Evolutionary conservation across 345 rosid genomes (phyloP).

Genomic region (Eucalyptus regnans): DNA sequence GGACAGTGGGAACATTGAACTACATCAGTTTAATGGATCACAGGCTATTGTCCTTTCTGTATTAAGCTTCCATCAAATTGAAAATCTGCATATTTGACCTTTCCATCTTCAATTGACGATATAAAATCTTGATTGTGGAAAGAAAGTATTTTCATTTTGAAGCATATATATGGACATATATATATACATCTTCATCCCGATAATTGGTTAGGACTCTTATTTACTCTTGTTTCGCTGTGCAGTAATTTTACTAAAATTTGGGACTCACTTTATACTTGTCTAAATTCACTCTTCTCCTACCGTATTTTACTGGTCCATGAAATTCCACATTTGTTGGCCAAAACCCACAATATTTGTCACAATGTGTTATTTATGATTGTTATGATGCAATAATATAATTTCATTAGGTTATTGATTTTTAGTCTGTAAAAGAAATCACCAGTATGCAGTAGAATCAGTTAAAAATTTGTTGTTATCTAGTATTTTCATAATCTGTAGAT

Average conservation of each 20-base stretch:
- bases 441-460: background rate
- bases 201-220: background rate
- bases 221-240: background rate
- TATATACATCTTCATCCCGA: background rate
- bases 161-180: background rate
- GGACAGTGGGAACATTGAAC: background rate
- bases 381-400: background rate
- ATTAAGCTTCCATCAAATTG: background rate
- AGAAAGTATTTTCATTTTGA: background rate
- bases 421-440: background rate
- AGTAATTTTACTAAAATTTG: background rate
- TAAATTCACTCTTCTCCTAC: background rate
- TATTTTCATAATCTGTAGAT: background rate
- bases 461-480: background rate
- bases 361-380: background rate
- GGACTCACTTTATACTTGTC: background rate
- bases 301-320: background rate
- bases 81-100: background rate
- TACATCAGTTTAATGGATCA: background rate
- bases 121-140: background rate
- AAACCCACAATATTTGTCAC: background rate
- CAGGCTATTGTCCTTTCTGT: background rate
- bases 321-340: background rate
- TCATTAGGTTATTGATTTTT: background rate
- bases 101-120: background rate